phyloP scores from a whole-genome alignment of 768 basidiomycete species.

The Kwoniella dendrophila region DNA sequence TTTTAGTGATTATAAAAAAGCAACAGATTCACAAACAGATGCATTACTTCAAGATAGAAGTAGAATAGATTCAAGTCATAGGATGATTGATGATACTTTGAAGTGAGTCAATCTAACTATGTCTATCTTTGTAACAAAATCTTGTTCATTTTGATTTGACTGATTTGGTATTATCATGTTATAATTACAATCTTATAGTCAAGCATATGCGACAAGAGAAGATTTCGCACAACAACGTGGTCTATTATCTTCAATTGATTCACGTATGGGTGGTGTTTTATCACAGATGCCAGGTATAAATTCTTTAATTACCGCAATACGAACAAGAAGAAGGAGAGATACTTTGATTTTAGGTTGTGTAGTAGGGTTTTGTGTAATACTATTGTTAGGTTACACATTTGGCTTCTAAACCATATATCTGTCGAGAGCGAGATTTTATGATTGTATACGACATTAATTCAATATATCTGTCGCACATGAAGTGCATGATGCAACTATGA shows the following conservation, averaged over 20 bases:
- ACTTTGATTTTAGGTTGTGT: slow-evolving; percentile 82
- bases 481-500: too few species aligned
- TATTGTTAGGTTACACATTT: slow-evolving; percentile 62
- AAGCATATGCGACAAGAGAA: slow-evolving; percentile 94
- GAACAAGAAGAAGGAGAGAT: slow-evolving; percentile 83
- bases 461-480: too few species aligned
- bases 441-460: neutral
- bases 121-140: neutral
- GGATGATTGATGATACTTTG: slow-evolving; percentile 89
- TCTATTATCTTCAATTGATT: slow-evolving; percentile 75
- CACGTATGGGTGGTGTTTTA: slow-evolving; percentile 78
- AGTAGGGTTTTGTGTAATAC: slow-evolving; percentile 79
- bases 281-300: slow-evolving; percentile 93
- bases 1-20: slow-evolving; percentile 75
- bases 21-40: slow-evolving; percentile 70
- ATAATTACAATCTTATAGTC: too few species aligned
- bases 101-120: slow-evolving; percentile 63
- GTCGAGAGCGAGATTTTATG: neutral
- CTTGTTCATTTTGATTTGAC: neutral
- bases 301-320: slow-evolving; percentile 87
- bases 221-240: slow-evolving; percentile 84
- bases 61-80: slow-evolving; percentile 86
- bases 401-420: slow-evolving; percentile 29
- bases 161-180: too few species aligned
- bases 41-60: slow-evolving; percentile 83